Conservation (phyloP, 192 early-diverging fungal genomes). For the Mycoemilia scoparia region DNA sequence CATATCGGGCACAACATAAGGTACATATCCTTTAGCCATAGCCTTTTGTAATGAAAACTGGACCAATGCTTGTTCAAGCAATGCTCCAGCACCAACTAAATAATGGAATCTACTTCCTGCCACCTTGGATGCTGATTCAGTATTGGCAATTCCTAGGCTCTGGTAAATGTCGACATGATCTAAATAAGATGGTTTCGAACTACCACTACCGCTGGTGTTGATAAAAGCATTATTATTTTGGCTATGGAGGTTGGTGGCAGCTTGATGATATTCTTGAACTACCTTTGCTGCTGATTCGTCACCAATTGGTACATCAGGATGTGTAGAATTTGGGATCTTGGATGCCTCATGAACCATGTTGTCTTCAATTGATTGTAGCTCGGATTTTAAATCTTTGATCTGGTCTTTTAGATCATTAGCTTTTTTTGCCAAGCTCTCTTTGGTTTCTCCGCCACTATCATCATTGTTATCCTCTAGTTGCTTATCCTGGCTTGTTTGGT, state of each 20-base stretch:
- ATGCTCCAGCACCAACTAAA: conserved; percentile 65
- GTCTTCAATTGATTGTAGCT: conserved; percentile 29
- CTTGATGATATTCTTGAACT: conserved; percentile 27
- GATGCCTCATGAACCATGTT: conserved; percentile 40
- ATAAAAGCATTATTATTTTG: conserved; percentile 4
- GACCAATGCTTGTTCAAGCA: conserved; percentile 72
- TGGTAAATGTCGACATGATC: conserved; percentile 58
- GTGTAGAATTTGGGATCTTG: conserved; percentile 63
- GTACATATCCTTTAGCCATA: conserved; percentile 46
- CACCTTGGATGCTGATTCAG: conserved; percentile 60
- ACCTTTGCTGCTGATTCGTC: conserved; percentile 44
- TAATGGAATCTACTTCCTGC: conserved; percentile 75
- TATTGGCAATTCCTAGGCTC: conserved; percentile 54
- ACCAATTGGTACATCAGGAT: conserved; percentile 54
- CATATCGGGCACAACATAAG: conserved; percentile 66
- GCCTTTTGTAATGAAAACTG: conserved; percentile 74
- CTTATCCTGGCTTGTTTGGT: neutral
- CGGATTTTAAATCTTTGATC: conserved; percentile 31
- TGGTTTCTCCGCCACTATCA: conserved; percentile 5
- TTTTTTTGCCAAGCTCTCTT: conserved; percentile 6
- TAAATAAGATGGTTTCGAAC: conserved; percentile 12
- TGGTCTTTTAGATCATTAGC: conserved; percentile 40
- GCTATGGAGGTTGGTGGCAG: conserved; percentile 3
- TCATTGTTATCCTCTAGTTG: neutral
- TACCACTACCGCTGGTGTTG: conserved; percentile 1